Base-by-base conservation (phyloP, 2,329 filamentous ascomycete genomes). In the Fusarium sarcochroum region DNA sequence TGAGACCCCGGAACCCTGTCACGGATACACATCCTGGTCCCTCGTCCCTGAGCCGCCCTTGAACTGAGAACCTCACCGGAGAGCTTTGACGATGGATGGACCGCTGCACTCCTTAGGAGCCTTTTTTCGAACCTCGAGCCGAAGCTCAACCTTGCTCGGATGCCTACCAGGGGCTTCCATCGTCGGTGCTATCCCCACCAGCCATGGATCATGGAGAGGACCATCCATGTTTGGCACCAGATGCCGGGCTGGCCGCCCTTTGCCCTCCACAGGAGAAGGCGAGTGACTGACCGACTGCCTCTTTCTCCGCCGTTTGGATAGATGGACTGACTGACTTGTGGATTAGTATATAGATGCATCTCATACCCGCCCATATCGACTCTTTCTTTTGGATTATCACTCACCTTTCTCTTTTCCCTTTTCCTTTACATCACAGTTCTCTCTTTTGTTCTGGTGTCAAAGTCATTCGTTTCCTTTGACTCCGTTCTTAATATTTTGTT, bases 391-490 rank as follows among this genome's bases (percentile, higher is more conserved):
- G 58, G 30, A 64, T 68, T 63, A 73, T 71, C 73, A 70, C 58
- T 59, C 70, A 69, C 66, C 59, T 65, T 71, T 70, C 68, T 70
- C 65, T 73, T 66, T 74, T 73, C 70, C 66, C 68, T 66, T 73
- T 71, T 65, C 63, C 51, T 68, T 71, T 63, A 61, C 59, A 66
- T 55, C 58, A 70, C 56, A 63, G 21, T 61, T 68, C 23, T 63
- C 56, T 67, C 62, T 75, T 72, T 76, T 66, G 73, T 72, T 58
- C 63, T 50, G 63, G 72, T 72, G 79, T 78, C 82, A 86, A 84
- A 84, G 82, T 83, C 85, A 86, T 84, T 88, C 85, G 84, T 82
- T 88, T 81, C 79, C 83, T 86, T 86, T 84, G 78, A 72, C 72
- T 65, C 68, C 56, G 55, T 69, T 66, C 70, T 73, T 72, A 71